These are phyloP conservation scores for Fusarium pilosicola DNA, from an alignment of 2,329 filamentous ascomycete species.

Conservation along the genomic window DNA sequence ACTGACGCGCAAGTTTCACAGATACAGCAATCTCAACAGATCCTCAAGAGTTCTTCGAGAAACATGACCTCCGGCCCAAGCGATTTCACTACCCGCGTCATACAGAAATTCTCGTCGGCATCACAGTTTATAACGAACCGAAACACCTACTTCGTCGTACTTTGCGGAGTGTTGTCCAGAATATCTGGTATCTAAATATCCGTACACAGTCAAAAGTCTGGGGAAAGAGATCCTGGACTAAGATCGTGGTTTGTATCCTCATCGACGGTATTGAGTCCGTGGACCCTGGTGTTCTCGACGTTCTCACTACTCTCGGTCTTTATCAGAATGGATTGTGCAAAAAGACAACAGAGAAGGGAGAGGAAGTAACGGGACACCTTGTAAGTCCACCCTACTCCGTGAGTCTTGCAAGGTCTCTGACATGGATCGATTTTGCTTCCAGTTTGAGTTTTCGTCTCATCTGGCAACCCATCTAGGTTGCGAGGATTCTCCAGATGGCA, in stretches of 20 bases:
- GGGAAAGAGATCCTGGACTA: constrained; percentile 99
- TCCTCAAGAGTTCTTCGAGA: neutral
- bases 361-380: neutral
- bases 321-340: constrained; percentile 99
- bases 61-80: neutral
- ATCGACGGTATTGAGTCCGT: constrained; percentile 97
- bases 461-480: neutral
- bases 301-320: constrained; percentile 90
- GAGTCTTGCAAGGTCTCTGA: rapidly evolving
- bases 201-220: constrained; percentile 98
- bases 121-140: constrained; percentile 99
- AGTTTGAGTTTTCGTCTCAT: neutral
- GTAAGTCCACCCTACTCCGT: rapidly evolving
- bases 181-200: constrained; percentile 96
- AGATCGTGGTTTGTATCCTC: constrained; percentile 94
- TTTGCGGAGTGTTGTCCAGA: constrained; percentile 95
- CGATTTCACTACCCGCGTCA: constrained; percentile 47
- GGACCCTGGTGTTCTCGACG: constrained; percentile 91
- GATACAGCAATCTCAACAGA: neutral
- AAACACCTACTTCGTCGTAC: constrained; percentile 94
- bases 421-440: rapidly evolving
- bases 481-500: neutral
- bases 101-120: constrained; percentile 89
- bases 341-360: constrained; percentile 56
- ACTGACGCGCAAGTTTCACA: neutral